Conservation (phyloP, 768 basidiomycete species). For the Suillus subaureus region DNA sequence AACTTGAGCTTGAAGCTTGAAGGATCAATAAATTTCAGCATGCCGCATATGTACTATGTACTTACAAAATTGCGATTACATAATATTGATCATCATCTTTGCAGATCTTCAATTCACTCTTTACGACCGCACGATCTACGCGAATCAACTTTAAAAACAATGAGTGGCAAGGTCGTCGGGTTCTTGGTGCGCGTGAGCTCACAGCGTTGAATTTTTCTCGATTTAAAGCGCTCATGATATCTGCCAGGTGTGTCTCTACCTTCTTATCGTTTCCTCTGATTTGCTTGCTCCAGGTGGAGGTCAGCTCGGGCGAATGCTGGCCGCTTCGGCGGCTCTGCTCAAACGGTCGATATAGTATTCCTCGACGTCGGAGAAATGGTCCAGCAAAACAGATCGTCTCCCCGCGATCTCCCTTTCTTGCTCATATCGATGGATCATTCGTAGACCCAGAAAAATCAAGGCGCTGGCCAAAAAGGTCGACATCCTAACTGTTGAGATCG, state of each 20-base stretch:
- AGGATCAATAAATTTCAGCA: background rate
- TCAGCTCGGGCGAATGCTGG: slow-evolving; percentile 97
- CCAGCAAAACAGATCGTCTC: slow-evolving; percentile 91
- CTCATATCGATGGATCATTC: slow-evolving; percentile 90
- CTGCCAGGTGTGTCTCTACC: slow-evolving; percentile 14
- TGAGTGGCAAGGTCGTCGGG: slow-evolving; percentile 31
- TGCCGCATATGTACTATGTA: too few relatives aligned
- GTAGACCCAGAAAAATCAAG: slow-evolving; percentile 72
- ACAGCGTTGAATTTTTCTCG: background rate
- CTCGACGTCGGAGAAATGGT: slow-evolving; percentile 79
- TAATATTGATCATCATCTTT: slow-evolving; percentile 2
- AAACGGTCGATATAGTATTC: slow-evolving; percentile 80
- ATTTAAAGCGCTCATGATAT: slow-evolving; percentile 15
- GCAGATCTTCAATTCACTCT: slow-evolving; percentile 3
- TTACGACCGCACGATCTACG: background rate
- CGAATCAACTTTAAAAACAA: slow-evolving; percentile 8
- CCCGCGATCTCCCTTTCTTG: slow-evolving; percentile 46
- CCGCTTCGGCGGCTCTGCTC: slow-evolving; percentile 83
- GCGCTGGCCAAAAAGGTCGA: slow-evolving; percentile 82
- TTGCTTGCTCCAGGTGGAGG: slow-evolving; percentile 73
- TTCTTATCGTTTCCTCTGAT: background rate
- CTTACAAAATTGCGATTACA: background rate
- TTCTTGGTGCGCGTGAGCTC: slow-evolving; percentile 33
- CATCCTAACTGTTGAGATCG: slow-evolving; percentile 93
- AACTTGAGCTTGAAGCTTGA: background rate